Base-by-base conservation (phyloP, 23 red algal genomes). In the Agarophyton chilense region DNA sequence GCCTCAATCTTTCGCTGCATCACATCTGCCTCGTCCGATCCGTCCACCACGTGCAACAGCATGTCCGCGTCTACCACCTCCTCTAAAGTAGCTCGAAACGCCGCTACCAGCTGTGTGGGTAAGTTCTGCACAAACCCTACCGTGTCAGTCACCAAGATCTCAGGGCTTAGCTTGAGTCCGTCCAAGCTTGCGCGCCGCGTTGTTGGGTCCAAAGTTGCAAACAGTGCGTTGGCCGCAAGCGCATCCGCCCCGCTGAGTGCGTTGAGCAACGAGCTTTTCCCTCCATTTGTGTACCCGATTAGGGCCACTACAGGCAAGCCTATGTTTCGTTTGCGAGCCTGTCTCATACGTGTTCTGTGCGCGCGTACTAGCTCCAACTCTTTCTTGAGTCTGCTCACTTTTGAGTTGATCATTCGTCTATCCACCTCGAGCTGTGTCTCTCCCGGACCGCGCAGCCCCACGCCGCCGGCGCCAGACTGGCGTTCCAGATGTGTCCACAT, bases 41-140 rank as follows among this genome's bases (percentile, higher is more conserved):
- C 77, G 67, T 98, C 96, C 22, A 98, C 90, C 14, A 98, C 96
- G 52, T 98, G 96, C 58, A 98, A 60, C 28, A 98, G 75, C 52
- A 95, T 82, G 50, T 98, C 96, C 17, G 96, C 96, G 9, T 93
- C 96, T 46, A 88, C 73, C 17, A 98, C 94, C 81, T 93, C 96
- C 68, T 98, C 96, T 24, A 98, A 82, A 11, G 96, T 98, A 24
- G 96, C 92, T 6, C 93, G 89, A 82, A 98, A 98, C 39, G 96
- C 96, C 13, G 96, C 96, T 7, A 95, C 86, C 49, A 98, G 88
- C 57, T 93, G 82, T 29, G 96, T 98, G 14, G 96, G 96, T 24
- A 98, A 90, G 60, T 98, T 98, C 80, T 95, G 93, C 39, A 98
- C 94, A 91, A 98, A 98, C 0, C 96, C 96, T 0, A 98, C 96